These are phyloP conservation scores for Moesziomyces parantarcticus DNA, from an alignment of 1,284 basidiomycete genomes.

Conservation along the genomic window DNA sequence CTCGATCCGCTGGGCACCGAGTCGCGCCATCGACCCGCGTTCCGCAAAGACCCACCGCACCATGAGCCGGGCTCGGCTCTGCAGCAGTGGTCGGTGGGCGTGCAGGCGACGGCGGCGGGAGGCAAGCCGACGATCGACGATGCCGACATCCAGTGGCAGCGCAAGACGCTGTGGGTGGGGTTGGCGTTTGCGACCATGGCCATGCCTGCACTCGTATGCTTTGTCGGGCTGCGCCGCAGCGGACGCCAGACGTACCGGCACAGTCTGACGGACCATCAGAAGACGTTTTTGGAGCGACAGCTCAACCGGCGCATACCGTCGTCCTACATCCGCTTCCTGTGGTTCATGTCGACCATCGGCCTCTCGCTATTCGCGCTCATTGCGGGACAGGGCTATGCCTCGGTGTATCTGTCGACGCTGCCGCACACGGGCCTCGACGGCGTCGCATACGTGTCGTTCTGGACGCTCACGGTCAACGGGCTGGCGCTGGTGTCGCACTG, in stretches of 20 bases:
- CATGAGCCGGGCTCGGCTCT: conserved; percentile 3
- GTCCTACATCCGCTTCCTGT: conserved; percentile 72
- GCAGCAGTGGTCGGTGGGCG: conserved; percentile 13
- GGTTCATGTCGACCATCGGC: conserved; percentile 72
- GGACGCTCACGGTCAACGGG: conserved; percentile 72
- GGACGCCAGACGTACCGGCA: conserved; percentile 66
- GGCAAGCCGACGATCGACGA: conserved; percentile 40
- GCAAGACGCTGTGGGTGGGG: conserved; percentile 73
- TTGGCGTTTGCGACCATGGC: conserved; percentile 73
- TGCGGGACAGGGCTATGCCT: conserved; percentile 74
- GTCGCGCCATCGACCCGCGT: conserved; percentile 17
- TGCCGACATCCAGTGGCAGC: conserved; percentile 71
- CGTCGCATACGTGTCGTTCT: conserved; percentile 73
- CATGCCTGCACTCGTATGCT: conserved; percentile 70
- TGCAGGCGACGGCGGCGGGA: not conserved
- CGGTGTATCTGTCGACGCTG: conserved; percentile 72
- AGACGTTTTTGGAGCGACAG: conserved; percentile 70
- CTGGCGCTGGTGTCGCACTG: conserved; percentile 70
- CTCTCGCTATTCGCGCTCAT: conserved; percentile 72
- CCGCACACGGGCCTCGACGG: conserved; percentile 73
- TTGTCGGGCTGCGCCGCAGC: conserved; percentile 58
- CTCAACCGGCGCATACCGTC: conserved; percentile 71
- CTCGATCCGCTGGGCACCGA: conserved; percentile 50
- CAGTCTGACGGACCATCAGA: conserved; percentile 68
- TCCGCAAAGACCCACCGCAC: not conserved